phyloP scores from a whole-genome alignment of 176 grass and related monocot species.

The Oryza glumipatula region DNA sequence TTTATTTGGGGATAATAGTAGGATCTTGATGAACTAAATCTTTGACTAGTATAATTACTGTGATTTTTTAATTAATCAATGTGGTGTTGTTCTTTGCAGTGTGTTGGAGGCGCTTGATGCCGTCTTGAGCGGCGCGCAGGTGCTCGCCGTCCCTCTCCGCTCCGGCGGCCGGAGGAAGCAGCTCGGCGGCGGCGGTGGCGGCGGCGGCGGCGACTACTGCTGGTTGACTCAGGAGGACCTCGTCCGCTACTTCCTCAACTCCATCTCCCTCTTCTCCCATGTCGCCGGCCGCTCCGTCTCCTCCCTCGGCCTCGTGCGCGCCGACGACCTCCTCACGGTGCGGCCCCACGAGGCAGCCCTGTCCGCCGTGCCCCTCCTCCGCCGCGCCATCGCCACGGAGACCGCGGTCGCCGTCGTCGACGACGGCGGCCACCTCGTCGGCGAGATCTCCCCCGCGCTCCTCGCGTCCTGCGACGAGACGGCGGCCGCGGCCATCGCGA shows the following conservation, averaged over 20 bases:
- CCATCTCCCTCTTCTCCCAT: conserved; percentile 76
- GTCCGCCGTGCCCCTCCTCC: conserved; percentile 69
- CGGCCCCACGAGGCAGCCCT: conserved; percentile 63
- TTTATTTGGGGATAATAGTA: background rate
- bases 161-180: conserved; percentile 52
- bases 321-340: conserved; percentile 52
- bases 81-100: conserved; percentile 35
- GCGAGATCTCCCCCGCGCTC: conserved; percentile 64
- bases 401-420: conserved; percentile 67
- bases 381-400: conserved; percentile 48
- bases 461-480: conserved; percentile 61
- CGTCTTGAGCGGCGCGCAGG: conserved; percentile 70
- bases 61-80: conserved; percentile 14
- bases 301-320: conserved; percentile 65
- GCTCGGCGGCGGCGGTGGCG: conserved; percentile 35
- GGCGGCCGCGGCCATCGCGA: conserved; percentile 61
- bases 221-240: conserved; percentile 87
- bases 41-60: background rate
- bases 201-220: conserved; percentile 55
- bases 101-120: conserved; percentile 77
- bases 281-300: conserved; percentile 64
- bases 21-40: background rate
- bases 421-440: conserved; percentile 55
- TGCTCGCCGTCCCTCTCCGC: conserved; percentile 60
- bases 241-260: conserved; percentile 84